A percentile compares a stretch with the other conserved stretches of the same genome.
These are phyloP conservation scores for Leccinum brunneo-olivaceum DNA, from an alignment of 1,284 basidiomycete species.

Conservation along the genomic window DNA sequence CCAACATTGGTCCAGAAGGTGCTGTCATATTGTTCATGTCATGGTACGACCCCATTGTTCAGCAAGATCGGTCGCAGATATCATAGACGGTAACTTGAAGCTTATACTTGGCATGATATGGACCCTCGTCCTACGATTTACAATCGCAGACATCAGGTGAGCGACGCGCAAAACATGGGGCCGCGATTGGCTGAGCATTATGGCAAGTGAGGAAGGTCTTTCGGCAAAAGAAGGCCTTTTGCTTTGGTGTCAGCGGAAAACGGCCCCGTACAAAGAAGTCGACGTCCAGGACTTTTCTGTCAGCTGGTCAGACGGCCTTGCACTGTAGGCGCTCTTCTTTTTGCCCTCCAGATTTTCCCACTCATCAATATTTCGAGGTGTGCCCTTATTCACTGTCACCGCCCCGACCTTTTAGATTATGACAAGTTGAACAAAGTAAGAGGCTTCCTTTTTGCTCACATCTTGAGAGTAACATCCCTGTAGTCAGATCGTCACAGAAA, in stretches of 20 bases:
- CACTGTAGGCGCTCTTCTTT: conserved; percentile 60
- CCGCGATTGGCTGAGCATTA: conserved; percentile 18
- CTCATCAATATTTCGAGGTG: conserved; percentile 50
- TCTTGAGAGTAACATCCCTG: conserved; percentile 4
- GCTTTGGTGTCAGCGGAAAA: conserved; percentile 97
- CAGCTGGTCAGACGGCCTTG: conserved; percentile 92
- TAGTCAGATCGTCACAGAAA: conserved; percentile 74
- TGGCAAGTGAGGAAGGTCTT: conserved; percentile 83
- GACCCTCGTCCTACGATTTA: conserved; percentile 95
- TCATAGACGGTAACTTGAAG: conserved; percentile 96
- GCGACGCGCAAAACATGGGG: conserved; percentile 18
- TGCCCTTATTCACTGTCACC: conserved; percentile 93
- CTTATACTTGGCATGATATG: conserved; percentile 98
- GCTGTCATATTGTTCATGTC: conserved; percentile 3
- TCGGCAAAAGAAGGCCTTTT: conserved; percentile 95
- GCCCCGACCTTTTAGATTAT: conserved; percentile 91
- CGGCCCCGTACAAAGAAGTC: conserved; percentile 85
- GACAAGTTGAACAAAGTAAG: conserved; percentile 73
- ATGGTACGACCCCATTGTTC: conserved; percentile 1
- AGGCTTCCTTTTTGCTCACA: background rate
- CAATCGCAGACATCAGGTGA: conserved; percentile 95
- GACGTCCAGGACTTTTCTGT: conserved; percentile 89
- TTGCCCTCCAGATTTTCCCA: background rate
- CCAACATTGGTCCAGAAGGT: conserved; percentile 96
- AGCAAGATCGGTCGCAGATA: conserved; percentile 51